A percentile compares a stretch with the other conserved stretches of the same genome.
These are phyloP conservation scores for Didymella lethalis DNA, from an alignment of 2,329 filamentous ascomycete species.

Conservation along the genomic window DNA sequence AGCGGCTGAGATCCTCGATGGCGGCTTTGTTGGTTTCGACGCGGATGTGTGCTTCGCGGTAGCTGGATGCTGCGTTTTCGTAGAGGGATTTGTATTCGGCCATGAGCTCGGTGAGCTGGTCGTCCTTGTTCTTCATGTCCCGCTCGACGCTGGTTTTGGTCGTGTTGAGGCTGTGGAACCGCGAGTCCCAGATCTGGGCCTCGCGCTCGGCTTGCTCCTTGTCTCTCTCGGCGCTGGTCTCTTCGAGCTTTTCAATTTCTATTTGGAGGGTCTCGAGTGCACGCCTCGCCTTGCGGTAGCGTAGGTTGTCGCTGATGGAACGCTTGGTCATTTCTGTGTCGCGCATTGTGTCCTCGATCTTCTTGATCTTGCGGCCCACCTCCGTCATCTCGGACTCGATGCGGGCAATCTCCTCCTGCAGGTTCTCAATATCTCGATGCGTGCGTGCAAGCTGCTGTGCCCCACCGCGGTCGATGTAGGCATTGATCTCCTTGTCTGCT, in stretches of 20 bases:
- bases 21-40: constrained; percentile 92
- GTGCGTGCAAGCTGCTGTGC: constrained; percentile 74
- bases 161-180: constrained; percentile 73
- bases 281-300: constrained; percentile 78
- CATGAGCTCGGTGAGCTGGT: constrained; percentile 75
- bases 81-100: constrained; percentile 87
- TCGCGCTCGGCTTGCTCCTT: constrained; percentile 77
- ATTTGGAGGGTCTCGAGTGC: constrained; percentile 70
- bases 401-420: constrained; percentile 71
- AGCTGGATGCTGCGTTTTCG: constrained; percentile 79
- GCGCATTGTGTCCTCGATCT: constrained; percentile 76
- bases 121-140: constrained; percentile 82
- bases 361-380: constrained; percentile 75
- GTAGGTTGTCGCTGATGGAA: constrained; percentile 87
- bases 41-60: constrained; percentile 86
- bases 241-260: constrained; percentile 78
- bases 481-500: constrained; percentile 78
- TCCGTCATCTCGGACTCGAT: constrained; percentile 73
- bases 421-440: constrained; percentile 70
- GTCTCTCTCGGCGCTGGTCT: constrained; percentile 82
- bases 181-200: constrained; percentile 70
- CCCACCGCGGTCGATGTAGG: constrained; percentile 80
- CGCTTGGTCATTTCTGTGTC: constrained; percentile 84
- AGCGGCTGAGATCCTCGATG: constrained; percentile 86
- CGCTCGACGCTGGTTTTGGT: constrained; percentile 78